These are phyloP conservation scores for Paxillus involutus DNA, from an alignment of 768 basidiomycete genomes.

Conservation along the genomic window DNA sequence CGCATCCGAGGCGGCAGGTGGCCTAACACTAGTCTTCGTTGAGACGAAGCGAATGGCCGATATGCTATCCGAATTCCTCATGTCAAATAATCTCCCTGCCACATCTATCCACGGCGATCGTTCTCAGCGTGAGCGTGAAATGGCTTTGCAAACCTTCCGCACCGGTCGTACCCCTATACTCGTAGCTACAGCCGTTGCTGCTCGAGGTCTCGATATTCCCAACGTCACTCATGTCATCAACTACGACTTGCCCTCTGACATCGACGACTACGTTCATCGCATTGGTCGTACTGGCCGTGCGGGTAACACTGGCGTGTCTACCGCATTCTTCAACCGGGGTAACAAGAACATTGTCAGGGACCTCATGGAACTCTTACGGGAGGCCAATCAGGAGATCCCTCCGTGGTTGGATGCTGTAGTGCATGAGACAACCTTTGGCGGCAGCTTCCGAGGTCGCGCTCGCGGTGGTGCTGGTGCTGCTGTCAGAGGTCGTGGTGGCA, in stretches of 20 bases:
- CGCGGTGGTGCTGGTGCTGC: slow-evolving; percentile 55
- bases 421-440: slow-evolving; percentile 75
- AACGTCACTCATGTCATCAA: slow-evolving; percentile 99
- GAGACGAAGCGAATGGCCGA: slow-evolving; percentile 99
- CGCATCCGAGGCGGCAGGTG: slow-evolving; percentile 64
- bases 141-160: slow-evolving; percentile 92
- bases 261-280: slow-evolving; percentile 98
- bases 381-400: slow-evolving; percentile 96
- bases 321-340: slow-evolving; percentile 93
- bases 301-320: slow-evolving; percentile 93
- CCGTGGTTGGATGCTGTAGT: slow-evolving; percentile 86
- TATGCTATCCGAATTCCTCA: slow-evolving; percentile 94
- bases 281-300: slow-evolving; percentile 99
- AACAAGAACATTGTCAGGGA: slow-evolving; percentile 93
- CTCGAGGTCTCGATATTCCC: slow-evolving; percentile 98
- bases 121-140: slow-evolving; percentile 96
- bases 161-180: slow-evolving; percentile 93
- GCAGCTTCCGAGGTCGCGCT: slow-evolving; percentile 51
- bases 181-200: slow-evolving; percentile 98
- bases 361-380: slow-evolving; percentile 88
- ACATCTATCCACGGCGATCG: slow-evolving; percentile 99
- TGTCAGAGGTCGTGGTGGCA: slow-evolving; percentile 37
- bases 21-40: slow-evolving; percentile 94
- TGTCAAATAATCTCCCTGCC: slow-evolving; percentile 77
- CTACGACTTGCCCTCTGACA: slow-evolving; percentile 96